Base-by-base conservation (phyloP, 805 yeast genomes). In the Candida tallmaniae region DNA sequence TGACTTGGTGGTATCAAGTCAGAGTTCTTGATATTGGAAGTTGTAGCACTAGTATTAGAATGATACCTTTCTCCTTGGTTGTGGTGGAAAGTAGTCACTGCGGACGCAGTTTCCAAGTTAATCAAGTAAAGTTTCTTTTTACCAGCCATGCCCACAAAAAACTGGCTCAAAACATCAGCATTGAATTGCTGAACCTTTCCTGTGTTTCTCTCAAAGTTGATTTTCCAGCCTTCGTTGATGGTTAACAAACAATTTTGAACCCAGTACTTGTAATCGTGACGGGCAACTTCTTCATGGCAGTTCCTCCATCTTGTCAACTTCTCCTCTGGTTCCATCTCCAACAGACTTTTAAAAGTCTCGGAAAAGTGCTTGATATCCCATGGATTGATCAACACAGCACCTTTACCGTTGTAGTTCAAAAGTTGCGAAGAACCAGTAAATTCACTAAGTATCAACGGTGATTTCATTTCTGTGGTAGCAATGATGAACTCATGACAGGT, bases 401-500 rank as follows among this genome's bases (percentile, higher is more conserved):
- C 89, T 17, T 74, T 61, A 1, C 68, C 69, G 10, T 48, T 40
- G 30, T 58, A 52, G 10, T 69, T 68, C 36, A 93, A 65, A 5
- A 90, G 76, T 4, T 82, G 72, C 0, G 97, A 95, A 8, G 96
- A 84, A 1, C 98, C 98, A 1, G 96, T 88, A 49, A 93, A 93
- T 57, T 93, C 98, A 24, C 95, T 84, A 36, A 93, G 59, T 29
- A 93, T 73, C 42, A 90, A 69, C 2, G 96, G 96, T 0, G 96
- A 82, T 44, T 82, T 79, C 39, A 76, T 75, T 27, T 74, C 76
- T 15, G 68, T 61, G 1, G 93, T 75, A 17, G 95, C 84, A 36
- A 80, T 81, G 27, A 88, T 74, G 54, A 83, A 93, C 56, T 93
- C 98, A 53, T 93, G 98, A 47, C 96, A 90, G 0, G 97, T 89